A percentile compares a stretch with the other conserved stretches of the same genome.
These are phyloP conservation scores for Paecilomyces dactylethromorphus DNA, from an alignment of 2,329 filamentous ascomycete species.

Conservation along the genomic window DNA sequence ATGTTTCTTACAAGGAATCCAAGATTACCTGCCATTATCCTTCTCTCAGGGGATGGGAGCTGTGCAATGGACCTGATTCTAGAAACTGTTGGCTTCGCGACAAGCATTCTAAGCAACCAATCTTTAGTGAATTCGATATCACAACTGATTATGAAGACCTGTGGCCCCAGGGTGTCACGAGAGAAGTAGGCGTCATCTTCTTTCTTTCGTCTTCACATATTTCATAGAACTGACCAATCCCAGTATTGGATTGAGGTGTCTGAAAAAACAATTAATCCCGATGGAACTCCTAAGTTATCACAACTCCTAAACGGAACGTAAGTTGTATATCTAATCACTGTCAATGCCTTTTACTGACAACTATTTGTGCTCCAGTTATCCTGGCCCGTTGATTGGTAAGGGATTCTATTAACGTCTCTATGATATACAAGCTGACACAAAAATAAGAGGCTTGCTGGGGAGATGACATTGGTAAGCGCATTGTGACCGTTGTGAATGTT, in stretches of 20 bases:
- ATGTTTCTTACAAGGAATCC: background rate
- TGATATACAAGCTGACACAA: background rate
- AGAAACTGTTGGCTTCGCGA: background rate
- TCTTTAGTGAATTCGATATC: slow-evolving; percentile 1
- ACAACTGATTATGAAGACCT: background rate
- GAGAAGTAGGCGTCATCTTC: background rate
- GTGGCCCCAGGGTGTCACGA: background rate
- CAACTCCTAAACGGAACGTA: background rate
- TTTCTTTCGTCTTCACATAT: background rate
- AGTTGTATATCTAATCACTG: background rate
- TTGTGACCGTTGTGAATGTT: background rate
- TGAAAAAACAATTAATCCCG: background rate
- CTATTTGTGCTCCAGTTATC: background rate
- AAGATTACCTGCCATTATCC: background rate
- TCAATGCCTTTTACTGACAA: background rate
- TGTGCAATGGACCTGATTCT: background rate
- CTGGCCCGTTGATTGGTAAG: background rate
- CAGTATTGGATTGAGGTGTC: background rate
- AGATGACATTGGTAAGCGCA: background rate
- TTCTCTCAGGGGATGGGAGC: background rate
- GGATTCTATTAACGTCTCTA: background rate
- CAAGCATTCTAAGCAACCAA: background rate
- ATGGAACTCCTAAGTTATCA: background rate
- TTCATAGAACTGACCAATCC: background rate
- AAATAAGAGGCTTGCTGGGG: background rate